A percentile compares a stretch with the other conserved stretches of the same genome.
Evolutionary conservation across 257 asterid genomes (phyloP).

Genomic region (Paulownia fortunei): DNA sequence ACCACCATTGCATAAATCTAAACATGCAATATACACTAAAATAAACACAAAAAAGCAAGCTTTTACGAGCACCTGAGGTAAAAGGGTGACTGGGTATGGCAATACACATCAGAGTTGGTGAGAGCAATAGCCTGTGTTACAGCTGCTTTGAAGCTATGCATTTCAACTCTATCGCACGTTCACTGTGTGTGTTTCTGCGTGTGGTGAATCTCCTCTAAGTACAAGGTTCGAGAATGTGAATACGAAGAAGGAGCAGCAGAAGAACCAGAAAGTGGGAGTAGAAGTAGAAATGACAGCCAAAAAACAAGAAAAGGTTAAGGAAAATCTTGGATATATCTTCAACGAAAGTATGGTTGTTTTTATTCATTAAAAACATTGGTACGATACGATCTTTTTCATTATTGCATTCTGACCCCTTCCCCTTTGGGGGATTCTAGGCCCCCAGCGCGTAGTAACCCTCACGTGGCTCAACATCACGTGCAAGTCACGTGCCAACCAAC

Average conservation of each 20-base stretch:
- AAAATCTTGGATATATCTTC: constrained; percentile 50
- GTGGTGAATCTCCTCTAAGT: not conserved
- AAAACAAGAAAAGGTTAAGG: constrained; percentile 28
- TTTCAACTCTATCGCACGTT: constrained; percentile 32
- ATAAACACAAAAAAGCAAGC: not conserved
- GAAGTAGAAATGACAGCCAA: constrained; percentile 19
- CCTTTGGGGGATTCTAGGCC: constrained; percentile 29
- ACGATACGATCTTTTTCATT: constrained; percentile 43
- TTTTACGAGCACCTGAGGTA: constrained; percentile 60
- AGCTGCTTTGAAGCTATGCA: constrained; percentile 64
- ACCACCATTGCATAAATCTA: not conserved
- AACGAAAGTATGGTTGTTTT: constrained; percentile 39
- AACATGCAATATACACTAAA: not conserved
- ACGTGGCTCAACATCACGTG: not conserved
- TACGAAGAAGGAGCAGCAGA: not conserved
- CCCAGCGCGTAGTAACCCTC: not conserved
- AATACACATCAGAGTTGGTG: constrained; percentile 58
- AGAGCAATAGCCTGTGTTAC: constrained; percentile 35
- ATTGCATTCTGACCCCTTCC: constrained; percentile 45
- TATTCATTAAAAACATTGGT: constrained; percentile 39
- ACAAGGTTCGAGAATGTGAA: constrained; percentile 23
- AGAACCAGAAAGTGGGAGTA: constrained; percentile 15
- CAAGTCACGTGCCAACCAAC: constrained; percentile 4
- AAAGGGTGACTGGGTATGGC: constrained; percentile 59
- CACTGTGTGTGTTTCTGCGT: constrained; percentile 21